A percentile compares a stretch with the other conserved stretches of the same genome.
These are phyloP conservation scores for Kuraishia borneana DNA, from an alignment of 805 yeast genomes.

Conservation along the genomic window DNA sequence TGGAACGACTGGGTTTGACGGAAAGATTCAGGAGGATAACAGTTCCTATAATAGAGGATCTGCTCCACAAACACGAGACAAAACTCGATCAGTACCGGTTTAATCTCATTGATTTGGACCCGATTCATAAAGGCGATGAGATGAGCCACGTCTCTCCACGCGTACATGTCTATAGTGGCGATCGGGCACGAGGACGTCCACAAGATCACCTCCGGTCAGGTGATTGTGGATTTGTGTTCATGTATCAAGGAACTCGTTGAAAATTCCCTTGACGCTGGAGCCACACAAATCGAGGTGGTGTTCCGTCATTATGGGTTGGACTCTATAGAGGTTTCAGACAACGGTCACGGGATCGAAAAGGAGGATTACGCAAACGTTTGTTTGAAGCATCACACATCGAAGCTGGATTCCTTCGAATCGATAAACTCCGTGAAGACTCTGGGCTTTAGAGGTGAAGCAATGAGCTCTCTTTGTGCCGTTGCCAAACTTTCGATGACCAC, in stretches of 20 bases:
- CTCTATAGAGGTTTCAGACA: conserved; percentile 54
- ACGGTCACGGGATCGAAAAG: conserved; percentile 52
- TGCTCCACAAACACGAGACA: conserved; percentile 41
- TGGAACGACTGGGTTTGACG: conserved; percentile 29
- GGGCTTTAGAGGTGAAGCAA: conserved; percentile 79
- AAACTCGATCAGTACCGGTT: conserved; percentile 33
- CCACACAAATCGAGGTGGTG: conserved; percentile 54
- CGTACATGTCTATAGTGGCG: conserved; percentile 18
- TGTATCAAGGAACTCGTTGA: conserved; percentile 82
- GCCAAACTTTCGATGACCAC: conserved; percentile 38
- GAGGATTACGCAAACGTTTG: conserved; percentile 45
- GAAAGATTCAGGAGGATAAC: conserved; percentile 42
- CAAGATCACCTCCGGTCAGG: conserved; percentile 85
- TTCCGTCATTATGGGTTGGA: conserved; percentile 68
- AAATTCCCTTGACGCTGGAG: conserved; percentile 73
- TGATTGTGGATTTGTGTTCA: conserved; percentile 66
- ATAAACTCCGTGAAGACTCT: conserved; percentile 37
- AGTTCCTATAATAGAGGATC: conserved; percentile 35
- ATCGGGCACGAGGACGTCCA: conserved; percentile 49
- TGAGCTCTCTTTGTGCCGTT: conserved; percentile 57
- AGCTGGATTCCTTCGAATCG: conserved; percentile 45
- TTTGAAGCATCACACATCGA: conserved; percentile 58
- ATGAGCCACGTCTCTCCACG: too few species aligned
- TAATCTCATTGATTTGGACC: conserved; percentile 6
- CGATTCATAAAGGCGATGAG: too few species aligned